Conservation (phyloP, 352 stramenopile genomes). For the Phytophthora pistaciae region DNA sequence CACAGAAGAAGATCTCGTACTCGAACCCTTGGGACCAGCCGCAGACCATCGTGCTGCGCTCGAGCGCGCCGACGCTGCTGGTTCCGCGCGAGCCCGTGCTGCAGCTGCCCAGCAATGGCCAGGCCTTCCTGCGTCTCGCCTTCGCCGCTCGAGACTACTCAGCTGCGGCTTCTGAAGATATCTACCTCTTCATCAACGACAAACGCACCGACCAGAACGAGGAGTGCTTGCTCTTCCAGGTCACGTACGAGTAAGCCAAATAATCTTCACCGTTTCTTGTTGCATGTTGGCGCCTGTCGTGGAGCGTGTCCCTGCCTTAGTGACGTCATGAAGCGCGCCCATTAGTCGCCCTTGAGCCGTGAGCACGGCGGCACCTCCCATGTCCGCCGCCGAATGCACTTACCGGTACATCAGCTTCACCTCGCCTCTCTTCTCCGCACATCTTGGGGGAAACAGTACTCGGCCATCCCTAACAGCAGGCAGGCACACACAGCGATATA, state of each 20-base stretch:
- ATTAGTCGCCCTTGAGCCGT: too few relatives aligned
- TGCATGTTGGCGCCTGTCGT: not conserved
- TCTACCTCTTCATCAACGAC: conserved; percentile 95
- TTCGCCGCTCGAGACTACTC: conserved; percentile 41
- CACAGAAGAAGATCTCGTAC: conserved; percentile 95
- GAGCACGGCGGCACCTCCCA: too few relatives aligned
- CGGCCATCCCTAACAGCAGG: not conserved
- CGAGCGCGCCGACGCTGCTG: conserved; percentile 78
- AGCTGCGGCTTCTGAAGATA: conserved; percentile 42
- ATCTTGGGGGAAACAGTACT: not conserved
- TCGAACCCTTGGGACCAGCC: conserved; percentile 92
- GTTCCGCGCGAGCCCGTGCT: conserved; percentile 74
- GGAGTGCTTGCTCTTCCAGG: conserved; percentile 92
- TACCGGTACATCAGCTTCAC: not conserved
- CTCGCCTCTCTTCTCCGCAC: not conserved
- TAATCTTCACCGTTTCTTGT: not conserved
- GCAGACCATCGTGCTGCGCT: conserved; percentile 87
- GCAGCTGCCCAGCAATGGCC: conserved; percentile 55
- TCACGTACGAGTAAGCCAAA: conserved; percentile 58
- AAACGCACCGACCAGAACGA: conserved; percentile 92
- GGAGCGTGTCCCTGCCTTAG: not conserved
- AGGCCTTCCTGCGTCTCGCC: conserved; percentile 63
- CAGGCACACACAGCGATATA: not conserved
- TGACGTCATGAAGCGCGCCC: not conserved
- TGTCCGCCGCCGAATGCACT: not conserved